Percentiles rank a stretch among this genome's conserved stretches.
Conservation (phyloP, 345 rosid genomes). For the Euphorbia lathyris region DNA sequence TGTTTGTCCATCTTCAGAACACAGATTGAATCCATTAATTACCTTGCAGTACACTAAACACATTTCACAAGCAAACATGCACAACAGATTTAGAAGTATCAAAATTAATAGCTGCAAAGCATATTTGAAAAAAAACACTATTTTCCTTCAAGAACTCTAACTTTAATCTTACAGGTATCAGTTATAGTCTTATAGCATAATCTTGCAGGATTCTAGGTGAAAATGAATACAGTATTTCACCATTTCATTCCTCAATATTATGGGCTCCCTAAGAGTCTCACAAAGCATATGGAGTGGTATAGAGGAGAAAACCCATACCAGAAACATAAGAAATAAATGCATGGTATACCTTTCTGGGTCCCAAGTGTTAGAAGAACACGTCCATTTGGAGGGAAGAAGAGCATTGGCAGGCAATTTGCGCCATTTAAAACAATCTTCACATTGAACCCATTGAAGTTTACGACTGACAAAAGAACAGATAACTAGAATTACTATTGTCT, state of each 20-base stretch:
- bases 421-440: constrained; percentile 76
- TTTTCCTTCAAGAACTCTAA: background rate
- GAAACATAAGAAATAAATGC: background rate
- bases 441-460: constrained; percentile 69
- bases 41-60: no score
- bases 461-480: constrained; percentile 37
- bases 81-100: no score
- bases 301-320: background rate
- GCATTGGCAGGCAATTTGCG: constrained; percentile 59
- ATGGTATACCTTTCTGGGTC: constrained; percentile 58
- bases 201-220: no score
- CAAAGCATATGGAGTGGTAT: background rate
- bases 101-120: no score
- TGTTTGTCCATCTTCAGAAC: no score
- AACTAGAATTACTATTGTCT: background rate
- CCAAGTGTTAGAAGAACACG: constrained; percentile 59
- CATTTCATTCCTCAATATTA: background rate
- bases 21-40: no score
- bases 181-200: no score
- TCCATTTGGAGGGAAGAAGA: constrained; percentile 70
- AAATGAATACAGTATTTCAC: background rate
- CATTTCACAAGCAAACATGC: no score
- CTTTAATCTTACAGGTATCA: background rate
- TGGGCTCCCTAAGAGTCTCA: background rate
- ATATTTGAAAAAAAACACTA: background rate